Conservation (phyloP, 495 filamentous ascomycete species). For the Penicillium antarcticum region DNA sequence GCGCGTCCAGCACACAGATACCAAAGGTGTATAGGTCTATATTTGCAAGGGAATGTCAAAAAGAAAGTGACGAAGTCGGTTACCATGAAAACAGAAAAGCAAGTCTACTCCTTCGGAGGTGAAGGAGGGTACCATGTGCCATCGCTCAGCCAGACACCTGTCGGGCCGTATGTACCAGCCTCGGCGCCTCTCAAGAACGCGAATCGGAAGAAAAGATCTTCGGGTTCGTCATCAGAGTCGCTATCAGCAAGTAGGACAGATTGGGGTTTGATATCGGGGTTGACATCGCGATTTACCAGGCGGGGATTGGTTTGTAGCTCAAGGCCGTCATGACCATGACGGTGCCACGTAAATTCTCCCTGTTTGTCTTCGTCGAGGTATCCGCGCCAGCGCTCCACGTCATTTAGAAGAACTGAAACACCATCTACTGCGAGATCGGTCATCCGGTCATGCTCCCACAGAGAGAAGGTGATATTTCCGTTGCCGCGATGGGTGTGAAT, state of each 20-base stretch:
- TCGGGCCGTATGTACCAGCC: constrained; percentile 73
- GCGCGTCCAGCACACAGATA: constrained; percentile 20
- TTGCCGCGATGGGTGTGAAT: constrained; percentile 33
- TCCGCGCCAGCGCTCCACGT: constrained; percentile 79
- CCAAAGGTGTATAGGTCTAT: constrained; percentile 16
- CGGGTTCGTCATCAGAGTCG: constrained; percentile 36
- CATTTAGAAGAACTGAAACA: constrained; percentile 86
- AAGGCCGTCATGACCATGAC: constrained; percentile 41
- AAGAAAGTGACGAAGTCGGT: background rate
- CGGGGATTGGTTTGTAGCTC: constrained; percentile 27
- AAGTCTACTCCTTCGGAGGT: constrained; percentile 24
- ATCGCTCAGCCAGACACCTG: constrained; percentile 70
- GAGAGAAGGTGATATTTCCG: constrained; percentile 57
- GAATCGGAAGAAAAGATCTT: constrained; percentile 79
- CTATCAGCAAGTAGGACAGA: constrained; percentile 31
- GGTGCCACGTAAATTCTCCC: constrained; percentile 47
- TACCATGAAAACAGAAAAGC: background rate
- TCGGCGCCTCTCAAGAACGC: constrained; percentile 69
- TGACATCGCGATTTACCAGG: constrained; percentile 15
- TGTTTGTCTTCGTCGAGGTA: constrained; percentile 49
- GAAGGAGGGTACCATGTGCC: constrained; percentile 61
- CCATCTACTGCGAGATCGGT: constrained; percentile 73
- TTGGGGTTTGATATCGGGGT: constrained; percentile 12
- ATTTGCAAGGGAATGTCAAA: background rate
- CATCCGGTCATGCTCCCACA: constrained; percentile 44